Evolutionary conservation across 1,284 basidiomycete species (phyloP).

Genomic region (Microbotryum scabiosae): DNA sequence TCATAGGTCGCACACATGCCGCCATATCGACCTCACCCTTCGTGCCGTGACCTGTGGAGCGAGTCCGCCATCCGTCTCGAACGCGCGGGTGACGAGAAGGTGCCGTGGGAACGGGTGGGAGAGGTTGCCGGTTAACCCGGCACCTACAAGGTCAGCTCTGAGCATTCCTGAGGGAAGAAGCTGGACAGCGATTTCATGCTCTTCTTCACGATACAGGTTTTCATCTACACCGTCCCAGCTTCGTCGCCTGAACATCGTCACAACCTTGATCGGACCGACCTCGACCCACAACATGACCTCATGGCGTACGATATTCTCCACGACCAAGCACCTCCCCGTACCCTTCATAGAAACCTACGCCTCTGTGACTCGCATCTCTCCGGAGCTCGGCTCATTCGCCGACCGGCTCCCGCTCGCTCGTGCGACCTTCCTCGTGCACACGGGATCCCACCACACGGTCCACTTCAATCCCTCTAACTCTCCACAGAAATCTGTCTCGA

Average conservation of each 20-base stretch:
- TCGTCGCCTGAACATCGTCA: constrained; percentile 5
- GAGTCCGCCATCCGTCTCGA: constrained; percentile 12
- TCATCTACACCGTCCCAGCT: constrained; percentile 13
- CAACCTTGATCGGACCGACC: constrained; percentile 16
- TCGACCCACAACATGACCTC: constrained; percentile 5
- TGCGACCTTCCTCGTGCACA: background rate
- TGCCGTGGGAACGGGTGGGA: constrained; percentile 1
- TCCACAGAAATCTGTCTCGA: constrained; percentile 19
- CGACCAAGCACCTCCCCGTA: constrained; percentile 23
- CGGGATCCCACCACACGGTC: background rate
- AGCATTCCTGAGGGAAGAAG: no score
- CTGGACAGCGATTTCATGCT: no score
- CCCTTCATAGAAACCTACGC: constrained; percentile 20
- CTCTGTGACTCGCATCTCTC: background rate
- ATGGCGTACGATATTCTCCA: background rate
- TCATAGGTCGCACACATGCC: no score
- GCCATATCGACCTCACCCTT: no score
- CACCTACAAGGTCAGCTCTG: constrained; percentile 4
- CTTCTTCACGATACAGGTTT: no score
- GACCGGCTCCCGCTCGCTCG: constrained; percentile 1
- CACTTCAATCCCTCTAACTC: background rate
- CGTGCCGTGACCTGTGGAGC: constrained; percentile 3
- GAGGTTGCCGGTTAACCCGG: constrained; percentile 11
- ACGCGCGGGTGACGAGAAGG: constrained; percentile 1
- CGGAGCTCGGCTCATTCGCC: background rate